Conservation (phyloP, 305 asterid species). For the Fraxinus latifolia region DNA sequence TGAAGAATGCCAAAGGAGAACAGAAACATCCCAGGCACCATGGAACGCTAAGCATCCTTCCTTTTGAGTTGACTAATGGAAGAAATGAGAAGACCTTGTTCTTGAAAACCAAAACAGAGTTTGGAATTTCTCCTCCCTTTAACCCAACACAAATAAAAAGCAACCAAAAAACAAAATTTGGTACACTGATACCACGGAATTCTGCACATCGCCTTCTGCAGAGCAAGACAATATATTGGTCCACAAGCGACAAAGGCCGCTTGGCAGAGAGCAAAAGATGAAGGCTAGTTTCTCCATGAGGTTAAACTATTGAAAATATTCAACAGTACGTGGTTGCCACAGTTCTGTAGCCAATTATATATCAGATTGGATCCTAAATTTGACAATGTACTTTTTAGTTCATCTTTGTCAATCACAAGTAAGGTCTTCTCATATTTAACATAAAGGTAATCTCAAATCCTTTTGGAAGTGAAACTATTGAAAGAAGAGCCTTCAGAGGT, state of each 20-base stretch:
- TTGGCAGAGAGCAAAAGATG: neutral
- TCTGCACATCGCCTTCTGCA: neutral
- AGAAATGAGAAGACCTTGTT: neutral
- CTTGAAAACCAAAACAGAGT: neutral
- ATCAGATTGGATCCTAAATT: neutral
- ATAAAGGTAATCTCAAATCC: neutral
- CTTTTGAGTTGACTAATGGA: neutral
- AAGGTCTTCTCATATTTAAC: neutral
- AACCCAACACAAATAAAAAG: neutral
- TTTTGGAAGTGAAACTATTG: neutral
- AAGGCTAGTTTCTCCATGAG: neutral
- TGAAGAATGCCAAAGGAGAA: neutral
- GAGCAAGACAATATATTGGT: neutral
- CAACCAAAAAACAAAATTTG: neutral
- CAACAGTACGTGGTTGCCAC: neutral
- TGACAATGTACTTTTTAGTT: neutral
- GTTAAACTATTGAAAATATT: neutral
- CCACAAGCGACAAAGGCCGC: neutral
- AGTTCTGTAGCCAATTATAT: neutral
- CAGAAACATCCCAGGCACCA: neutral
- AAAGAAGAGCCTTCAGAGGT: neutral
- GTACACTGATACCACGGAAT: neutral
- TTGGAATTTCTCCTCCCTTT: neutral
- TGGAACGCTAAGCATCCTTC: neutral
- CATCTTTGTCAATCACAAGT: neutral